Evolutionary conservation across 768 basidiomycete species (phyloP).

Genomic region (Boletus bicolor): DNA sequence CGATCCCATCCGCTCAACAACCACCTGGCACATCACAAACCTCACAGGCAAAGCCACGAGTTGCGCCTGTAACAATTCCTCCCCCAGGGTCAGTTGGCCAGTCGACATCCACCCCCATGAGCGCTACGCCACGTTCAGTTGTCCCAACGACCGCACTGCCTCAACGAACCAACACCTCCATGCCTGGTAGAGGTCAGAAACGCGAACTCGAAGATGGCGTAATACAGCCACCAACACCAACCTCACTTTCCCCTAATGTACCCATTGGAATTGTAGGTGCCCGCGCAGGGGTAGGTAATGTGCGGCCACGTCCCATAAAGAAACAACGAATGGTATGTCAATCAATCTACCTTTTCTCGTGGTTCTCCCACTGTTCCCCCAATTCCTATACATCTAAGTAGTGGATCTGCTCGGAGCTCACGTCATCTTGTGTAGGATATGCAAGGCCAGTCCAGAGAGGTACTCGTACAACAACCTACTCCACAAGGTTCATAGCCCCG

Average conservation of each 20-base stretch:
- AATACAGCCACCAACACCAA: constrained; percentile 23
- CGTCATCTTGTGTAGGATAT: constrained; percentile 43
- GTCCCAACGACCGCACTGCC: constrained; percentile 25
- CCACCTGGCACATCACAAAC: constrained; percentile 16
- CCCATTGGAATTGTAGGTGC: constrained; percentile 41
- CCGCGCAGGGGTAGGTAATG: constrained; percentile 55
- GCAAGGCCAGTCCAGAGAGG: constrained; percentile 61
- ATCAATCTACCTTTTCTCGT: neutral
- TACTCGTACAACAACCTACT: constrained; percentile 68
- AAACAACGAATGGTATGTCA: constrained; percentile 67
- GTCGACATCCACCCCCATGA: constrained; percentile 33
- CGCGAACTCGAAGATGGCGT: constrained; percentile 30
- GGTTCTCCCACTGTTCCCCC: neutral
- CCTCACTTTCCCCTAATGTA: constrained; percentile 21
- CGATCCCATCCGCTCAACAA: constrained; percentile 23
- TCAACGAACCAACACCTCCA: constrained; percentile 14
- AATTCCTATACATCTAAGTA: neutral
- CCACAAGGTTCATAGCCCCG: constrained; percentile 57
- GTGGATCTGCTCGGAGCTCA: constrained; percentile 8
- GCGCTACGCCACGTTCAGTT: constrained; percentile 31
- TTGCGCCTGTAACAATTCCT: constrained; percentile 33
- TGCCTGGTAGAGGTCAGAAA: constrained; percentile 32
- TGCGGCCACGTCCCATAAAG: constrained; percentile 68
- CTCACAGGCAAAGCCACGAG: constrained; percentile 26
- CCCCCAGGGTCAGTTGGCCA: constrained; percentile 24